A percentile compares a stretch with the other conserved stretches of the same genome.
Conservation (phyloP, 1,139 yeast genomes). For the Saccharomyces hybrid region DNA sequence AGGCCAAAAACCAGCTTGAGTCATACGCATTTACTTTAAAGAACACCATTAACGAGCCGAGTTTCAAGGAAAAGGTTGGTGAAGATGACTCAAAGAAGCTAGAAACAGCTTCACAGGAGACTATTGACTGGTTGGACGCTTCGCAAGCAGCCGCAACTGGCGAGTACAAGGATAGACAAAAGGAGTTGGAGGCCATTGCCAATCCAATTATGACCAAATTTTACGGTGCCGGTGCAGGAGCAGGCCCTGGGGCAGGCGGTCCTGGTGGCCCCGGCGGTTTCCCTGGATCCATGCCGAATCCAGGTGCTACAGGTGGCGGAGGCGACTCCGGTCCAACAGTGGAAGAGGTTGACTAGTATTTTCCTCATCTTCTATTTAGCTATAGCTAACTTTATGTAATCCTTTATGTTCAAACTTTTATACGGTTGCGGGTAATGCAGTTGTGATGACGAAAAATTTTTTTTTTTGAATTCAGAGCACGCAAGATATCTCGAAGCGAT, state of each 20-base stretch:
- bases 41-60: conserved; percentile 56
- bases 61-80: conserved; percentile 64
- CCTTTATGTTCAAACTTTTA: background rate
- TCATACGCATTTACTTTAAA: conserved; percentile 75
- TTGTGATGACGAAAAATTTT: background rate
- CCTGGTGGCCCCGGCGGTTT: conserved; percentile 13
- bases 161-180: conserved; percentile 60
- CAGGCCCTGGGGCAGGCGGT: conserved; percentile 31
- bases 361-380: background rate
- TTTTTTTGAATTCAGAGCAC: background rate
- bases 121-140: conserved; percentile 78
- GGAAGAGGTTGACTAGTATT: conserved; percentile 55
- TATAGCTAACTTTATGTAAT: background rate
- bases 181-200: conserved; percentile 55
- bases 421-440: background rate
- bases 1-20: conserved; percentile 75
- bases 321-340: conserved; percentile 53
- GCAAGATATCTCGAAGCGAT: background rate
- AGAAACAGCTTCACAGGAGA: conserved; percentile 74
- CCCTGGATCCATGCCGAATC: conserved; percentile 20
- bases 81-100: conserved; percentile 81
- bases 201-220: conserved; percentile 60
- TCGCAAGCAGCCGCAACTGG: conserved; percentile 79
- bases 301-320: conserved; percentile 38
- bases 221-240: conserved; percentile 45